Conservation (phyloP, 805 yeast genomes). For the Zygosaccharomyces bisporus region DNA sequence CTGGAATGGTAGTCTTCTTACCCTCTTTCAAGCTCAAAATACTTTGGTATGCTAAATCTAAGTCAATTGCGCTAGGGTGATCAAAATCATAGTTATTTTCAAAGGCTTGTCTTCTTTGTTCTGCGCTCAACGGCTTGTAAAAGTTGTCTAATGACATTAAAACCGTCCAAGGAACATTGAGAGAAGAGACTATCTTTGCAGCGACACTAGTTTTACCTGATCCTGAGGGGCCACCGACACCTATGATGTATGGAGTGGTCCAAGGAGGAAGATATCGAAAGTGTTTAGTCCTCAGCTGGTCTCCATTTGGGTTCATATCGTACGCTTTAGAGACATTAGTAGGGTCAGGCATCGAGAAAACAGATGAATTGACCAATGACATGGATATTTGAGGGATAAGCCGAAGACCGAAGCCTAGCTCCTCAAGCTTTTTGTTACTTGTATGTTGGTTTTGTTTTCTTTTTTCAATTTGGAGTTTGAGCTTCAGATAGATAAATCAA, state of each 20-base stretch:
- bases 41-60: slow-evolving; percentile 63
- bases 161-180: slow-evolving; percentile 93
- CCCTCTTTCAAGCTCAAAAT: slow-evolving; percentile 70
- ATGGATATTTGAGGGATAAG: background rate
- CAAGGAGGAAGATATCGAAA: slow-evolving; percentile 72
- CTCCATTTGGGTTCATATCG: background rate
- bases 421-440: background rate
- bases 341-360: background rate
- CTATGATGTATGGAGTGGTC: slow-evolving; percentile 81
- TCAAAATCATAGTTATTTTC: slow-evolving; percentile 79
- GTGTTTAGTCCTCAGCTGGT: slow-evolving; percentile 9
- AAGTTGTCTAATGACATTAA: slow-evolving; percentile 86
- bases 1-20: slow-evolving; percentile 59
- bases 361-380: background rate
- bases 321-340: background rate
- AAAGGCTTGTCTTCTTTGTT: slow-evolving; percentile 62
- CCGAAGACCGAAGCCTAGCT: background rate
- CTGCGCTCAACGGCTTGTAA: slow-evolving; percentile 67
- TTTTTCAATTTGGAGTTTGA: background rate
- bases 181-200: slow-evolving; percentile 67
- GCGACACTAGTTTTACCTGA: slow-evolving; percentile 95
- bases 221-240: slow-evolving; percentile 83
- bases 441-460: background rate
- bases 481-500: background rate
- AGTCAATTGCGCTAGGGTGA: slow-evolving; percentile 76